Evolutionary conservation across 2,329 filamentous ascomycete species (phyloP), one percentile per base, ranked within the genome.

Genomic region (Aschersonia sp.): DNA sequence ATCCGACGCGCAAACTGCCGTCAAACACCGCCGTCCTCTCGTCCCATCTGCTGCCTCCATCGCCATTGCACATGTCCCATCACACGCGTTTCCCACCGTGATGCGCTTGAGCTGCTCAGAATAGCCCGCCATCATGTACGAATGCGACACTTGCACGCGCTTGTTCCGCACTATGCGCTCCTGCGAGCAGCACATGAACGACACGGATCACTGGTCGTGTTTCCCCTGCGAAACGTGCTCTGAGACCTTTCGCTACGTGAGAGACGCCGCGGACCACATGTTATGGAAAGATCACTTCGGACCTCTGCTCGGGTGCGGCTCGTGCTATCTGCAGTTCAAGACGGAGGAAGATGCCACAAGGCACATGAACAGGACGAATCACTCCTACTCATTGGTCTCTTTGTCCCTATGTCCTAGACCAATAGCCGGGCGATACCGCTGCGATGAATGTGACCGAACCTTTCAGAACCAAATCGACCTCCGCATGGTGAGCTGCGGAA

Each of bases 341-440:
- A 20, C 20, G 20, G 1, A 20, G 20, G 20, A 20, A 20, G 20
- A 20, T 20, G 20, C 20, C 20, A 20, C 20, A 20, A 20, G 20
- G 20, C 20, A 20, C 20, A 20, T 20, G 20, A 20, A 20, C 20
- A 1, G 20, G 20, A 2, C 20, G 20, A 20, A 20, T 20, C 20
- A 20, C 20, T 20, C n/a, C n/a, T n/a, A n/a, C n/a, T n/a, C n/a
- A n/a, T n/a, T n/a, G n/a, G n/a, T n/a, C n/a, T n/a, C n/a, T n/a
- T n/a, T n/a, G n/a, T n/a, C n/a, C n/a, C n/a, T n/a, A n/a, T n/a
- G n/a, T n/a, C n/a, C n/a, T n/a, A n/a, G n/a, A n/a, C n/a, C n/a
- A n/a, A n/a, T n/a, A n/a, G n/a, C n/a, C n/a, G n/a, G n/a, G n/a
- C 31, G 53, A 0, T 63, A 68, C 47, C 64, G 62, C 48, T 71